phyloP scores from a whole-genome alignment of 1,284 basidiomycete genomes.

The Leccinum solheimii region DNA sequence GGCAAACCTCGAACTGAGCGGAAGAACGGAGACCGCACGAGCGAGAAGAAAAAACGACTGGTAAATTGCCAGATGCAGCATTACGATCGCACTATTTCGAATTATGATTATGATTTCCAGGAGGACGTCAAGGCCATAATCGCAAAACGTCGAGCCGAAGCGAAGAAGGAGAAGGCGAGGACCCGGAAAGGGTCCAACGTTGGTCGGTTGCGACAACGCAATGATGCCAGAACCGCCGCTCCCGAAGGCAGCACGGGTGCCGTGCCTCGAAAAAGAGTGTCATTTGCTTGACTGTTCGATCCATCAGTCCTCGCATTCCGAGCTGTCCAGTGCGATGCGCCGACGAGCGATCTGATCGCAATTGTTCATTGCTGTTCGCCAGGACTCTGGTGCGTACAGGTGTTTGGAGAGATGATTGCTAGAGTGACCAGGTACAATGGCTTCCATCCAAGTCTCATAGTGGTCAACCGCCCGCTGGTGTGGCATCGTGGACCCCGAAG shows the following conservation, averaged over 20 bases:
- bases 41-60: constrained; percentile 26
- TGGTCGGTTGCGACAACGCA: constrained; percentile 13
- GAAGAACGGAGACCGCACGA: constrained; percentile 15
- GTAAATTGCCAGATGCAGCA: constrained; percentile 31
- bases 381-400: neutral
- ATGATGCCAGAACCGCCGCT: constrained; percentile 12
- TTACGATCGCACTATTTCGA: constrained; percentile 16
- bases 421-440: constrained; percentile 9
- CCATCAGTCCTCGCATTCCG: constrained; percentile 26
- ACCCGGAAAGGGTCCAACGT: constrained; percentile 20
- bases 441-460: constrained; percentile 19
- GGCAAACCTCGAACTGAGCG: constrained; percentile 18
- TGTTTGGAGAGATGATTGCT: constrained; percentile 19
- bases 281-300: constrained; percentile 30
- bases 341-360: constrained; percentile 32
- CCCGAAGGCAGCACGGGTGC: constrained; percentile 10
- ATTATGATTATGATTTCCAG: constrained; percentile 20
- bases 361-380: constrained; percentile 10
- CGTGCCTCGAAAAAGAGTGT: constrained; percentile 35
- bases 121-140: constrained; percentile 32
- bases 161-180: constrained; percentile 35
- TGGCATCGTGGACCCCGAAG: constrained; percentile 7
- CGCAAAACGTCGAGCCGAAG: constrained; percentile 25
- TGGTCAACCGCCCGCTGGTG: constrained; percentile 19
- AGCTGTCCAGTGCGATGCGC: constrained; percentile 15